phyloP scores from a whole-genome alignment of 371 early-diverging fungal species.

The Mortierella sp. region DNA sequence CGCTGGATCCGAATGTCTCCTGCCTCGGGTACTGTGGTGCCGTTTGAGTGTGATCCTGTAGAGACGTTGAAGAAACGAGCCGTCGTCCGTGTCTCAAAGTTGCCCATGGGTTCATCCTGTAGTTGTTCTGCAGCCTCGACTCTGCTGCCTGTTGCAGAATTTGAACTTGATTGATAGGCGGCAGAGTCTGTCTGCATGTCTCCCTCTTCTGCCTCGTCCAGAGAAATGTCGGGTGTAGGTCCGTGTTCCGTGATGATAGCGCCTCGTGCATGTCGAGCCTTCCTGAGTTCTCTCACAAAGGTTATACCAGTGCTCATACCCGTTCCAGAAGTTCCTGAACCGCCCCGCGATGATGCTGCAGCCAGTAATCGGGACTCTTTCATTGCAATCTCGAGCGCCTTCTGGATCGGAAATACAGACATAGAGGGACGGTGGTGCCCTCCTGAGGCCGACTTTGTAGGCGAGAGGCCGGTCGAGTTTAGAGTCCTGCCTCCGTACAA shows the following conservation, averaged over 20 bases:
- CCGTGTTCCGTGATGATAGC: slow-evolving; percentile 37
- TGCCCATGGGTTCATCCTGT: neutral
- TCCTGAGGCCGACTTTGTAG: slow-evolving; percentile 19
- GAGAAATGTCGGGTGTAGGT: slow-evolving; percentile 36
- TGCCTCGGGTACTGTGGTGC: neutral
- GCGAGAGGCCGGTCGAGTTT: slow-evolving; percentile 26
- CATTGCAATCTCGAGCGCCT: slow-evolving; percentile 52
- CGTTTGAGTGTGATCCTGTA: neutral
- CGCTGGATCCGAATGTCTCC: slow-evolving; percentile 30
- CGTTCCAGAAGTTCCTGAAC: slow-evolving; percentile 36
- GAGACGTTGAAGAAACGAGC: slow-evolving; percentile 1
- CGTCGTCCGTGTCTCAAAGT: slow-evolving; percentile 10
- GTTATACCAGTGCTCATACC: slow-evolving; percentile 49
- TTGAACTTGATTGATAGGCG: neutral
- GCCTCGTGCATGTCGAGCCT: slow-evolving; percentile 28
- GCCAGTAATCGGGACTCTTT: slow-evolving; percentile 44
- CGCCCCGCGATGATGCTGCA: slow-evolving; percentile 44
- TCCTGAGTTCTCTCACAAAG: slow-evolving; percentile 49
- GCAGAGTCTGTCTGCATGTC: slow-evolving; percentile 9
- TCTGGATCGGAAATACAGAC: slow-evolving; percentile 56
- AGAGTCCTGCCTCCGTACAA: slow-evolving; percentile 48
- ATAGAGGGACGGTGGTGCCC: slow-evolving; percentile 23
- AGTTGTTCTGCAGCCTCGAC: neutral
- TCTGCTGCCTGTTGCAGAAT: neutral
- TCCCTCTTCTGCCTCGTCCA: slow-evolving; percentile 35